A percentile compares a stretch with the other conserved stretches of the same genome.
phyloP scores from a whole-genome alignment of 495 filamentous ascomycete species.

The Lentithecium fluviatile region DNA sequence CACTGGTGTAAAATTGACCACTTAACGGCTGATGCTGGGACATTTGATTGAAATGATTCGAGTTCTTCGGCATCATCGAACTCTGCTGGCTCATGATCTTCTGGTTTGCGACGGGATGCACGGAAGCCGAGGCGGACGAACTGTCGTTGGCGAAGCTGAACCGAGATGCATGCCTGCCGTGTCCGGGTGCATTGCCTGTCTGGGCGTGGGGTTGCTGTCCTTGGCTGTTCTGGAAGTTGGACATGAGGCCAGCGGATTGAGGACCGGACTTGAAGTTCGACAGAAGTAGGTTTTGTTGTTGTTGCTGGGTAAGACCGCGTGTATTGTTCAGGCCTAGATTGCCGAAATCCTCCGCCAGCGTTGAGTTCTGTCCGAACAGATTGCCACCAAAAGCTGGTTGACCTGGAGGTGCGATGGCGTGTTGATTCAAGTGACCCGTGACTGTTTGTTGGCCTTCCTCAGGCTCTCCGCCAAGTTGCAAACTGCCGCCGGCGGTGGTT shows the following conservation, averaged over 20 bases:
- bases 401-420: conserved; percentile 71
- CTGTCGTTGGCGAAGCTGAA: conserved; percentile 85
- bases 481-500: conserved; percentile 75
- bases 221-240: conserved; percentile 55
- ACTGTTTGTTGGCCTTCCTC: conserved; percentile 62
- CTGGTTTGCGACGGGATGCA: conserved; percentile 80
- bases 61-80: conserved; percentile 71
- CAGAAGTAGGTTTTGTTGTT: conserved; percentile 69
- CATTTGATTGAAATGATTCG: conserved; percentile 48
- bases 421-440: conserved; percentile 50
- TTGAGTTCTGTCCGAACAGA: conserved; percentile 51
- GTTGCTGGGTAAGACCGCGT: conserved; percentile 74
- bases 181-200: conserved; percentile 61
- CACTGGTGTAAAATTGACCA: conserved; percentile 61
- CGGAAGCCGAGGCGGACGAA: conserved; percentile 58
- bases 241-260: conserved; percentile 53
- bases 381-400: conserved; percentile 50
- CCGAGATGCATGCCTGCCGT: conserved; percentile 80
- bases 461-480: conserved; percentile 86
- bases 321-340: conserved; percentile 54
- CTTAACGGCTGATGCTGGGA: conserved; percentile 58
- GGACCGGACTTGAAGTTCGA: conserved; percentile 55
- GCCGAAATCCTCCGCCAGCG: conserved; percentile 54
- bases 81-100: conserved; percentile 87
- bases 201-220: conserved; percentile 40